Evolutionary conservation across 805 yeast species (phyloP).

Genomic region (Starmerella apis): DNA sequence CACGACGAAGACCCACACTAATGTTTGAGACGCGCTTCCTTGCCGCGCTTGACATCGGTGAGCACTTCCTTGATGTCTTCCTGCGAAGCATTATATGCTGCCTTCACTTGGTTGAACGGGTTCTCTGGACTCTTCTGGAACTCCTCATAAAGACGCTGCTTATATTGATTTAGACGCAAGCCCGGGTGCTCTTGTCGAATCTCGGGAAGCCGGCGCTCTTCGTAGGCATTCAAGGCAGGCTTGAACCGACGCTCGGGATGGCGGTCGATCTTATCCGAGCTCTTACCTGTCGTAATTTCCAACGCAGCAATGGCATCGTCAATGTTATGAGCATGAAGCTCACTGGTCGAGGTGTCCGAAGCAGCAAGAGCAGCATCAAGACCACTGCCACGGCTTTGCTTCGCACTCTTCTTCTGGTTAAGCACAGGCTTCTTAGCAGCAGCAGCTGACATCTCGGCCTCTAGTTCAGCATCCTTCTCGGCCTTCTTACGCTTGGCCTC

Average conservation of each 20-base stretch:
- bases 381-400: slow-evolving; percentile 49
- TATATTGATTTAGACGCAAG: slow-evolving; percentile 64
- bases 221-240: slow-evolving; percentile 64
- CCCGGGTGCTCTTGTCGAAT: slow-evolving; percentile 69
- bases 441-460: slow-evolving; percentile 53
- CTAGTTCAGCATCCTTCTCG: slow-evolving; percentile 61
- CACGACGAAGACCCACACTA: too few species aligned
- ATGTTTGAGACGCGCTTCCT: slow-evolving; percentile 36
- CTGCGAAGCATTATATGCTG: slow-evolving; percentile 50
- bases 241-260: slow-evolving; percentile 85
- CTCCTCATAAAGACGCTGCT: slow-evolving; percentile 64
- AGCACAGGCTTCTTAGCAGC: slow-evolving; percentile 45
- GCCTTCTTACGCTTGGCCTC: slow-evolving; percentile 71
- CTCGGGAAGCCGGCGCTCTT: slow-evolving; percentile 62
- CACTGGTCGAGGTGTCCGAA: slow-evolving; percentile 35
- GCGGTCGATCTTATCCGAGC: slow-evolving; percentile 45
- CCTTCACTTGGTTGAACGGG: slow-evolving; percentile 72
- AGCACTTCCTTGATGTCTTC: slow-evolving; percentile 42
- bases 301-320: slow-evolving; percentile 73
- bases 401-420: slow-evolving; percentile 54
- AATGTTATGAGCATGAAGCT: slow-evolving; percentile 58
- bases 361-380: slow-evolving; percentile 50
- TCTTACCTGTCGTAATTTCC: slow-evolving; percentile 49
- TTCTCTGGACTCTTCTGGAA: slow-evolving; percentile 71
- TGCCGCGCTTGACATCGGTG: slow-evolving; percentile 40